Percentiles rank a stretch among this genome's conserved stretches.
phyloP scores from a whole-genome alignment of 331 rosid species.

The Phaseolus coccineus region DNA sequence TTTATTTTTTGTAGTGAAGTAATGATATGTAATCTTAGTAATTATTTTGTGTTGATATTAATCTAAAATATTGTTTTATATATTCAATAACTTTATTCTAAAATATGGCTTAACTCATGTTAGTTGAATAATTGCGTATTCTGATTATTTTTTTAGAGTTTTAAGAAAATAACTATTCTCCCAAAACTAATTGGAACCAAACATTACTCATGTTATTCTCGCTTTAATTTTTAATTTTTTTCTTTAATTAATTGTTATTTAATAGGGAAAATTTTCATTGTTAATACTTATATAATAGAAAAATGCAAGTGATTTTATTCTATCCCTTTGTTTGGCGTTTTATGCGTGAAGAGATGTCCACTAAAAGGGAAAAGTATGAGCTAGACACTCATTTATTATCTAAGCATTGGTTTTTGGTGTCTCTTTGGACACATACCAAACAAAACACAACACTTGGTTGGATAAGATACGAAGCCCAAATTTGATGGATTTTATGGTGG shows the following conservation, averaged over 20 bases:
- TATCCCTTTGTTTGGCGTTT: not conserved
- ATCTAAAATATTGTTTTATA: not conserved
- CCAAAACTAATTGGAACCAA: no score
- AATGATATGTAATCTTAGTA: not conserved
- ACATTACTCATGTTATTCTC: no score
- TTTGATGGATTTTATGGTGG: not conserved
- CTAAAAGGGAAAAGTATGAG: not conserved
- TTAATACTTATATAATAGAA: not conserved
- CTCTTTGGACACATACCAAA: not conserved
- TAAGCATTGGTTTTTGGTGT: not conserved
- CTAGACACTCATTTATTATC: not conserved
- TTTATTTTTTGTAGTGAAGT: not conserved
- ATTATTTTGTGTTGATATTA: not conserved
- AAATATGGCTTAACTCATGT: no score
- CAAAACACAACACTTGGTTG: not conserved
- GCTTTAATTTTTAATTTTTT: no score
- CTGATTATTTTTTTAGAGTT: no score
- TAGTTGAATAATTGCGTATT: no score
- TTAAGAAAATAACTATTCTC: no score
- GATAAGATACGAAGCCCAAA: not conserved
- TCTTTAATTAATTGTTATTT: not conserved
- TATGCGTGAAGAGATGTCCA: not conserved
- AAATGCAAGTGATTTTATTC: not conserved
- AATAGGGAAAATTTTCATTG: not conserved
- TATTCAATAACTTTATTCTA: no score